Conservation (phyloP, 2,329 filamentous ascomycete genomes). For the Cercospora sojina region DNA sequence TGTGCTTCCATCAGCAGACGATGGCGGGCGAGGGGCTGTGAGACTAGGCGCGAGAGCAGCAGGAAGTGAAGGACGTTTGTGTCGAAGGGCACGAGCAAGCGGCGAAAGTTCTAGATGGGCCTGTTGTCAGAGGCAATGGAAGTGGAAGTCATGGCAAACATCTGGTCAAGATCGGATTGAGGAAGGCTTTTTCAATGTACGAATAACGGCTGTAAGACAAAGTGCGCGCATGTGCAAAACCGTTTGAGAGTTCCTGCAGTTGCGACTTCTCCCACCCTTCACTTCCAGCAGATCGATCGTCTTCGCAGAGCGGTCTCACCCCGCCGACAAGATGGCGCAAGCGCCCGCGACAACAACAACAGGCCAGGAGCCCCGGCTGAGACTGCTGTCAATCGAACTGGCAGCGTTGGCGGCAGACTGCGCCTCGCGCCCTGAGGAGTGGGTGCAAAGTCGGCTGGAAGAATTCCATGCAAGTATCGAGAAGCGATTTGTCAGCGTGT, state of each 20-base stretch:
- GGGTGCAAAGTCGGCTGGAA: neutral
- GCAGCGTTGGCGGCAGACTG: neutral
- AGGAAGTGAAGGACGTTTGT: neutral
- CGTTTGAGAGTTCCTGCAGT: neutral
- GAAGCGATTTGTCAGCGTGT: neutral
- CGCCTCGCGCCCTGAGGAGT: neutral
- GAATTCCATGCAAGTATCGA: neutral
- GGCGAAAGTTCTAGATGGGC: neutral
- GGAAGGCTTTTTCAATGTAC: neutral
- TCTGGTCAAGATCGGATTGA: neutral
- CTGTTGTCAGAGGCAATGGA: neutral
- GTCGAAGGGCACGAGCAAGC: neutral
- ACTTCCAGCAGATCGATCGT: neutral
- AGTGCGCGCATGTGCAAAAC: neutral
- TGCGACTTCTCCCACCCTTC: neutral
- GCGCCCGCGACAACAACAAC: neutral
- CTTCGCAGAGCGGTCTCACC: neutral
- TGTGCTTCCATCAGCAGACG: constrained; percentile 37
- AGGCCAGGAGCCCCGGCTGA: neutral
- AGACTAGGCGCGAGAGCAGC: neutral
- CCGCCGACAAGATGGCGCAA: neutral
- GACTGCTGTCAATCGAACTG: neutral
- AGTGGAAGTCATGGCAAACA: neutral
- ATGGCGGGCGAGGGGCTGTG: constrained; percentile 16
- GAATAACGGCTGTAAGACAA: neutral